Conservation (phyloP, 148 eudicot genomes). For the Cornus suecica region DNA sequence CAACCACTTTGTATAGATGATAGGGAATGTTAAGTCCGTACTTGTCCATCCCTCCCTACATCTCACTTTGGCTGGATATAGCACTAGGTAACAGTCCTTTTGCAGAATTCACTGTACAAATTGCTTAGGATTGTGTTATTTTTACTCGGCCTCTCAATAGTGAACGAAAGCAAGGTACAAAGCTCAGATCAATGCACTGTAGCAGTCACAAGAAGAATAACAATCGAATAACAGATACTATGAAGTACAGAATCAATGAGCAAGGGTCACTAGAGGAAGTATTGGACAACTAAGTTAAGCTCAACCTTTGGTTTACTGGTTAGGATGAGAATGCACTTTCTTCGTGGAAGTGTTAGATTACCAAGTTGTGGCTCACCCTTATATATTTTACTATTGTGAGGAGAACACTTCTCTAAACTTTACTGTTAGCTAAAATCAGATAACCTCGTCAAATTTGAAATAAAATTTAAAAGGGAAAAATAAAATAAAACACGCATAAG, state of each 20-base stretch:
- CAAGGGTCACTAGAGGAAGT: background rate
- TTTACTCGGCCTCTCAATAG: background rate
- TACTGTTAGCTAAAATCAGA: too few relatives aligned
- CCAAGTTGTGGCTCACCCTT: background rate
- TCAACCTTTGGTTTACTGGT: background rate
- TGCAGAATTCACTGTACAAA: background rate
- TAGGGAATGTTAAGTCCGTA: too few relatives aligned
- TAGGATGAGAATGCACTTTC: background rate
- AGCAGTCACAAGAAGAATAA: background rate
- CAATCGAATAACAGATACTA: background rate
- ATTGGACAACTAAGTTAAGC: conserved; percentile 1
- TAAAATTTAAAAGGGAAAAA: too few relatives aligned
- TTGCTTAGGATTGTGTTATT: background rate
- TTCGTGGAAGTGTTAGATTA: too few relatives aligned
- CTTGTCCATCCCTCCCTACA: background rate
- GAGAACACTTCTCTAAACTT: too few relatives aligned
- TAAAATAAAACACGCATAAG: too few relatives aligned
- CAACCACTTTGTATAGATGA: background rate
- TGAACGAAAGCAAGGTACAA: background rate
- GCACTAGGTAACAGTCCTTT: background rate
- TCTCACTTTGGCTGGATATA: background rate
- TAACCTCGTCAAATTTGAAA: too few relatives aligned
- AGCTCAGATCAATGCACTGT: conserved; percentile 3
- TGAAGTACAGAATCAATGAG: background rate
- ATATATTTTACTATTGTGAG: too few relatives aligned